phyloP scores from a whole-genome alignment of 805 yeast genomes.

The Tetrapisispora pingtungensis region DNA sequence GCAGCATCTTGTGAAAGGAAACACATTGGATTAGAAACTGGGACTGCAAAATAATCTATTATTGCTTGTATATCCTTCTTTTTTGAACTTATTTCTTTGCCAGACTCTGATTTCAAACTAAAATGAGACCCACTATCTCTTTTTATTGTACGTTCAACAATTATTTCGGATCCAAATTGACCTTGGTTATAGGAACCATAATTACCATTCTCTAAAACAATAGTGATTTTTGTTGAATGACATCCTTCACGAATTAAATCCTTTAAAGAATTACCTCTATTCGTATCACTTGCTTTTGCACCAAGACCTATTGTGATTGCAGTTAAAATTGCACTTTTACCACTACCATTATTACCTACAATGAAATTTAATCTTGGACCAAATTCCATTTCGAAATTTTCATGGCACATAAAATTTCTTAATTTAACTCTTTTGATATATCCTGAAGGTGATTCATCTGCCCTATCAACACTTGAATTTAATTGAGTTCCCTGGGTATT shows the following conservation, averaged over 20 bases:
- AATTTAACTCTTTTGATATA: conserved; percentile 53
- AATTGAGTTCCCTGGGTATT: conserved; percentile 2
- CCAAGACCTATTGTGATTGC: conserved; percentile 84
- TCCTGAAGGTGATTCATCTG: conserved; percentile 39
- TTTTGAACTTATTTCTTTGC: conserved; percentile 47
- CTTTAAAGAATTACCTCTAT: conserved; percentile 65
- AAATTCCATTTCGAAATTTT: conserved; percentile 59
- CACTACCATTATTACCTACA: conserved; percentile 85
- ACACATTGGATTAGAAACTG: conserved; percentile 84
- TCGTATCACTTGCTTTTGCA: conserved; percentile 78
- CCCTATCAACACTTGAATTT: background rate
- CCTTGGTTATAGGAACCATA: conserved; percentile 55
- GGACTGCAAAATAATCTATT: conserved; percentile 59
- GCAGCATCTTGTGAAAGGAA: conserved; percentile 92
- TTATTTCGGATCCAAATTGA: conserved; percentile 57
- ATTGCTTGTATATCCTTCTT: conserved; percentile 59
- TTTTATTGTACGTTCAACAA: conserved; percentile 56
- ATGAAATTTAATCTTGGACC: conserved; percentile 80
- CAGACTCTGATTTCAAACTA: conserved; percentile 41
- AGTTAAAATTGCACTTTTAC: conserved; percentile 80
- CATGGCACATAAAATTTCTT: conserved; percentile 85
- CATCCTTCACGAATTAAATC: conserved; percentile 71
- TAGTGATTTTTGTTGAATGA: conserved; percentile 52
- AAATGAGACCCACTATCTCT: conserved; percentile 45
- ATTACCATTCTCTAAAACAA: conserved; percentile 57